Conservation (phyloP, 148 eudicot species). For the Fagopyrum homotropicum region DNA sequence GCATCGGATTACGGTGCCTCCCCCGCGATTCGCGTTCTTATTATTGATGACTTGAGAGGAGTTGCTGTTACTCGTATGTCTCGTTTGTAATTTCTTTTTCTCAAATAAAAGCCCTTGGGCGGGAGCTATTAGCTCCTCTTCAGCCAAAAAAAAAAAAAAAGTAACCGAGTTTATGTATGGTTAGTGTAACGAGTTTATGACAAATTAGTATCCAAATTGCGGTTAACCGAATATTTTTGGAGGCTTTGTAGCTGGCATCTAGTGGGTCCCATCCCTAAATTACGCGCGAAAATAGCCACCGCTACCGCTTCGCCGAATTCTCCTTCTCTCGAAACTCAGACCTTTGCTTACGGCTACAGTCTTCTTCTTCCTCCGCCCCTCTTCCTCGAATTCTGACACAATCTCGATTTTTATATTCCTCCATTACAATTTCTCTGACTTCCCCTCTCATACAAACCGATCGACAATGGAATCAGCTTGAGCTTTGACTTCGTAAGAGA, state of each 20-base stretch:
- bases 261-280: not conserved
- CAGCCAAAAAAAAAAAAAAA: too few relatives aligned
- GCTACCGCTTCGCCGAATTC: not conserved
- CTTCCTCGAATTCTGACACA: not conserved
- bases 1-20: too few relatives aligned
- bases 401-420: slow-evolving; percentile 1
- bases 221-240: too few relatives aligned
- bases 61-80: too few relatives aligned
- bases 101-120: too few relatives aligned
- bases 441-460: not conserved
- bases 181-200: too few relatives aligned
- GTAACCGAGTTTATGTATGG: too few relatives aligned
- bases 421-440: not conserved
- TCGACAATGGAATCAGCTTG: not conserved
- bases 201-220: too few relatives aligned
- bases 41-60: too few relatives aligned
- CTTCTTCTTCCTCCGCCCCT: not conserved
- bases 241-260: not conserved
- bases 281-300: slow-evolving; percentile 12
- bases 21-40: too few relatives aligned
- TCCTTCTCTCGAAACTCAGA: not conserved
- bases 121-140: too few relatives aligned
- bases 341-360: slow-evolving; percentile 11
- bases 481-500: slow-evolving; percentile 3
- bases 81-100: too few relatives aligned